Conservation (phyloP, 2,329 filamentous ascomycete species). For the Chalaropsis thielavioides region DNA sequence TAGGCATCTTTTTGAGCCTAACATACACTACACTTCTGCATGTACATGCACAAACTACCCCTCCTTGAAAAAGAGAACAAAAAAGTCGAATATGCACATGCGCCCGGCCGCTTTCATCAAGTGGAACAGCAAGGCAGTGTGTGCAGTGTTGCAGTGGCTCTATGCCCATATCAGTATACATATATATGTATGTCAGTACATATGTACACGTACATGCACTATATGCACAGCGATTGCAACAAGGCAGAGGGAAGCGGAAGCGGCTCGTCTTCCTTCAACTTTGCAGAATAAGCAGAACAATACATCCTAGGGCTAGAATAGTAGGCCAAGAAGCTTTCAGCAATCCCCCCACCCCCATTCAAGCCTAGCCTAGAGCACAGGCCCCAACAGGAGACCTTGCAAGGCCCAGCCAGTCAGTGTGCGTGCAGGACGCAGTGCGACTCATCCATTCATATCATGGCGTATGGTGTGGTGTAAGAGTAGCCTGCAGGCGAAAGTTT, state of each 20-base stretch:
- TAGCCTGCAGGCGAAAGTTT: too few species aligned
- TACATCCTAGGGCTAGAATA: neutral
- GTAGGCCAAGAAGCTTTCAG: neutral
- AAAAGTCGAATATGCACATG: conserved; percentile 6
- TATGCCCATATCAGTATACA: neutral
- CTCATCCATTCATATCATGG: neutral
- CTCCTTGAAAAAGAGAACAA: neutral
- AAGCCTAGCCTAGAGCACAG: neutral
- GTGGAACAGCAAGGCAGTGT: neutral
- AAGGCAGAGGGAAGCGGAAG: neutral
- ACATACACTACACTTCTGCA: neutral
- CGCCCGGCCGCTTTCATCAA: neutral
- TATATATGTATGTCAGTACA: too few species aligned
- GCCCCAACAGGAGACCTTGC: too few species aligned
- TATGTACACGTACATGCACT: neutral
- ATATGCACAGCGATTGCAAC: neutral
- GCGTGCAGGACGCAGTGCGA: neutral
- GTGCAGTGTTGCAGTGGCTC: neutral
- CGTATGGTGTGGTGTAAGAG: too few species aligned
- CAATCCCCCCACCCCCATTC: too few species aligned
- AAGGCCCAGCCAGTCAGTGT: neutral
- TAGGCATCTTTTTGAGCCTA: neutral
- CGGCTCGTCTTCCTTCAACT: neutral
- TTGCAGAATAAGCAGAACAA: neutral
- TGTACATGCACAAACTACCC: neutral